Conservation (phyloP, 495 filamentous ascomycete genomes). For the Jackrogersella multiformis region DNA sequence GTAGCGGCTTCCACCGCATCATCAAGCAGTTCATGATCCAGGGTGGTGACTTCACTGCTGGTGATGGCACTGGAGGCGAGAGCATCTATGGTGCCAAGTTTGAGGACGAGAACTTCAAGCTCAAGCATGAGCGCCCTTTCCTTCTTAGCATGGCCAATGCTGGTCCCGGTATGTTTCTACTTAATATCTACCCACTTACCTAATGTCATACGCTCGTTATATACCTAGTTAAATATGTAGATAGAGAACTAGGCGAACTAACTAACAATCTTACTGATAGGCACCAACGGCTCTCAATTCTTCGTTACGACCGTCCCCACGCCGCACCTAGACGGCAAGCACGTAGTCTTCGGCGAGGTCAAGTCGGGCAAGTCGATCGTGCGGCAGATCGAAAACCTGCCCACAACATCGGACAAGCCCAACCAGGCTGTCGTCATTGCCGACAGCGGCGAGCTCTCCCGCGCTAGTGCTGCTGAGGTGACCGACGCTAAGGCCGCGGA, state of each 20-base stretch:
- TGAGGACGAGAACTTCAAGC: conserved; percentile 93
- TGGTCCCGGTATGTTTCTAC: conserved; percentile 75
- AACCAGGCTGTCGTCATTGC: conserved; percentile 72
- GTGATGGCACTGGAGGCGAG: conserved; percentile 95
- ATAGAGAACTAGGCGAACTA: no score
- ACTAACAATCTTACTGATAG: conserved; percentile 38
- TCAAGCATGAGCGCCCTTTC: conserved; percentile 95
- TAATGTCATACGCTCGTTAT: background rate
- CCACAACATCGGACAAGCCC: conserved; percentile 85
- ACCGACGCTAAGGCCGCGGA: conserved; percentile 73
- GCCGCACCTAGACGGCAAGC: conserved; percentile 93
- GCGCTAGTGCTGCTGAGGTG: conserved; percentile 68
- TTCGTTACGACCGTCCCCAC: conserved; percentile 95
- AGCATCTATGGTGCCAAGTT: conserved; percentile 99
- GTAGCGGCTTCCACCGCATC: conserved; percentile 91
- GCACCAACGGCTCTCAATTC: conserved; percentile 97
- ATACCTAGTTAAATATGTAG: no score
- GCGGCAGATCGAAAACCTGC: conserved; percentile 87
- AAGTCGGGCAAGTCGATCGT: conserved; percentile 90
- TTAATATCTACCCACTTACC: background rate
- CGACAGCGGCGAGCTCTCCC: conserved; percentile 85
- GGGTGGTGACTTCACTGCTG: conserved; percentile 96
- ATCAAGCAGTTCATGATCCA: conserved; percentile 99
- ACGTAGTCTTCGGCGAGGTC: conserved; percentile 98
- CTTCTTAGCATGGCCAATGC: conserved; percentile 98